Evolutionary conservation across 352 stramenopile species (phyloP).

Genomic region (Pythium phragmitis): DNA sequence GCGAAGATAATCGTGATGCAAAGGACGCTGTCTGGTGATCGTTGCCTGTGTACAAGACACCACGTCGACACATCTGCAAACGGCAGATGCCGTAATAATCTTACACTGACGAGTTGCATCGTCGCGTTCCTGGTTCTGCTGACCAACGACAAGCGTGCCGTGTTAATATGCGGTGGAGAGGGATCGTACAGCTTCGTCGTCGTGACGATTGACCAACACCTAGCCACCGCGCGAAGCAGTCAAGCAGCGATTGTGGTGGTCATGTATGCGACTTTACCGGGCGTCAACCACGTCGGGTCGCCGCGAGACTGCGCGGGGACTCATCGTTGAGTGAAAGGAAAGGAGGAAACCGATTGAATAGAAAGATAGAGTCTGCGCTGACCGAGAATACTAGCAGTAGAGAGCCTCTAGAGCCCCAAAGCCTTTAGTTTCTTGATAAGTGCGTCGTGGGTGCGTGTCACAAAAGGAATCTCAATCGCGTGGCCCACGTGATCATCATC

Average conservation of each 20-base stretch:
- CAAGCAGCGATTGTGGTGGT: too few relatives aligned
- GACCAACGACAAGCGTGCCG: too few relatives aligned
- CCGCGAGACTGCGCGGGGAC: too few relatives aligned
- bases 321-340: not conserved
- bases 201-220: not conserved
- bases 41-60: too few relatives aligned
- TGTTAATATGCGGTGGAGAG: not conserved
- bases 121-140: too few relatives aligned
- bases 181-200: too few relatives aligned
- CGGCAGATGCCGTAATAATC: too few relatives aligned
- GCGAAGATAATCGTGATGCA: conserved; percentile 15
- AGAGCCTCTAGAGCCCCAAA: conserved; percentile 1
- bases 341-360: not conserved
- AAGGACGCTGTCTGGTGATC: too few relatives aligned
- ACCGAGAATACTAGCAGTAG: not conserved
- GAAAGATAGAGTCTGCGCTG: not conserved
- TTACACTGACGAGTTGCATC: too few relatives aligned
- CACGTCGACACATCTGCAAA: too few relatives aligned
- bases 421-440: conserved; percentile 16
- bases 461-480: conserved; percentile 15
- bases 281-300: too few relatives aligned
- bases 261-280: too few relatives aligned
- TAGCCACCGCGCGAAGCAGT: not conserved
- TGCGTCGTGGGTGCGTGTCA: conserved; percentile 5
- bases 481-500: conserved; percentile 18